Evolutionary conservation across 345 rosid species (phyloP), one percentile per base, ranked within the genome.

Genomic region (Ceriops tagal): DNA sequence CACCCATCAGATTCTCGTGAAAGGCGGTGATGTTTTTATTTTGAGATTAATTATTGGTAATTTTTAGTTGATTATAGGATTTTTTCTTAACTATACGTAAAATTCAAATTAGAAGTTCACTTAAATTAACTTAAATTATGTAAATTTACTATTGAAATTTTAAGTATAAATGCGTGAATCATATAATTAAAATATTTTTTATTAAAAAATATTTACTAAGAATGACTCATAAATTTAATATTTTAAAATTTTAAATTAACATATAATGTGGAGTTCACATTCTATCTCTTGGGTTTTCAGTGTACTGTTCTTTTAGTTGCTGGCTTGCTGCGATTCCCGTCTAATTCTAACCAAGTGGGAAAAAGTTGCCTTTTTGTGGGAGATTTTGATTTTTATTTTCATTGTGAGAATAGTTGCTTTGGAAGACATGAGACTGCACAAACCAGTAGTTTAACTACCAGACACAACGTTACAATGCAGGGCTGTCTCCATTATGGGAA

Each of bases 401-500:
- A 55, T 8, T 21, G 27, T 55, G 28, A 55, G 21, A 27, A 30
- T 52, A 7, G 37, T 0, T 34, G 37, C 37, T 34, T 34, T 7
- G 34, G 34, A 58, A 27, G 11, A 70, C 13, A n/a, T 66, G 27
- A 66, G 61, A 13, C 6, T 46, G 22, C 37, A 32, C 28, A 53
- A 53, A 55, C 18, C 60, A 26, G 49, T 67, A 58, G 51, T 63
- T 71, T 52, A 13, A 18, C 52, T 64, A 8, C 46, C n/a, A 55
- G 52, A 43, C 13, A 26, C 58, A 56, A 11, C 43, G 11, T 24
- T 5, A 34, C 72, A 61, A 9, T 73, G 64, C 81, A 91, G 98
- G 81, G 85, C 98, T 72, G 91, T 82, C 93, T 93, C 61, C 97
- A 91, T 75, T 89, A 93, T 75, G 98, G 98, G 69, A 96, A 93